Evolutionary conservation across 805 yeast species (phyloP).

Genomic region (Teunomyces lycoperdinae): DNA sequence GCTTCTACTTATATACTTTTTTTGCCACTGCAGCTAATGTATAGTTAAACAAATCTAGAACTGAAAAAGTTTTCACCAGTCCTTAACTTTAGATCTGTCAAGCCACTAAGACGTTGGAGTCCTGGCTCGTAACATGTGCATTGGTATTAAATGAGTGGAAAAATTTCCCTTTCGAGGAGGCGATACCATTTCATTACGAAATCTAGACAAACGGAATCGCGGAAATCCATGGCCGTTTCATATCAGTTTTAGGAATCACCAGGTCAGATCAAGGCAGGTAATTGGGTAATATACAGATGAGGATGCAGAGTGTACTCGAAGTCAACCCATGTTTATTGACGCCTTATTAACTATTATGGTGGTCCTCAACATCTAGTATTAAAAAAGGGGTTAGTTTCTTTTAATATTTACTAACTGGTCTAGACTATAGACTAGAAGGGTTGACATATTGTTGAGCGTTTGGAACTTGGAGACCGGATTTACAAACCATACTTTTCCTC

Average conservation of each 20-base stretch:
- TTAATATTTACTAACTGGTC: too few species aligned
- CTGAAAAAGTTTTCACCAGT: conserved; percentile 4
- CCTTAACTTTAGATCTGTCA: conserved; percentile 3
- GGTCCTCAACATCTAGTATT: too few species aligned
- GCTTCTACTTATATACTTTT: background rate
- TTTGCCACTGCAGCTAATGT: background rate
- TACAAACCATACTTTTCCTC: too few species aligned
- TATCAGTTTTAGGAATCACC: background rate
- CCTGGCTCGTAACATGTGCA: background rate
- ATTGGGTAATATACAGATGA: background rate
- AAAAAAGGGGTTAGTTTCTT: too few species aligned
- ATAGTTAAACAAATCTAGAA: background rate
- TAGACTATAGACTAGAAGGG: too few species aligned
- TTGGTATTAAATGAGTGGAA: background rate
- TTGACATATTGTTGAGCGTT: too few species aligned
- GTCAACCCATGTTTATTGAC: background rate
- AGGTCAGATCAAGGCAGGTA: background rate
- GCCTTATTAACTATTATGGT: background rate
- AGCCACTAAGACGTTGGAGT: background rate
- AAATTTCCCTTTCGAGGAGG: background rate
- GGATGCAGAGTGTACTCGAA: too few species aligned
- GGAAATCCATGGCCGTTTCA: background rate
- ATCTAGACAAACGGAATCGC: background rate
- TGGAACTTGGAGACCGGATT: too few species aligned
- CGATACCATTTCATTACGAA: background rate